Conservation (phyloP, 805 yeast genomes). For the Ogataea dorogensis region DNA sequence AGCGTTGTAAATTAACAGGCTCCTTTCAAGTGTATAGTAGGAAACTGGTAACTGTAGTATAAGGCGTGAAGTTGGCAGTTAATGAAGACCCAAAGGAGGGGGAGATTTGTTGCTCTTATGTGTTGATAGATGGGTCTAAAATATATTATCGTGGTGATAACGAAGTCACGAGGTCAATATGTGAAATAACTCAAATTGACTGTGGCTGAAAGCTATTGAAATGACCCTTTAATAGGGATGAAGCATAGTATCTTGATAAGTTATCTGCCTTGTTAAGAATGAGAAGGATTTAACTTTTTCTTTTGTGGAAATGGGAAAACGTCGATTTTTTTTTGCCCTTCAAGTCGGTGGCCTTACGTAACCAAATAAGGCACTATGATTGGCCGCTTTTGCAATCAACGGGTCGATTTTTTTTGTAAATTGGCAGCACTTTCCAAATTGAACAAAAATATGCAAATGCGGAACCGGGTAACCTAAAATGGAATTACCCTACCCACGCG, state of each 20-base stretch:
- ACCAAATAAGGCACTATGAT: slow-evolving; percentile 3
- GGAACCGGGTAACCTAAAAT: slow-evolving; percentile 5
- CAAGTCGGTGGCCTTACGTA: slow-evolving; percentile 8
- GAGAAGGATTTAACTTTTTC: slow-evolving; percentile 16
- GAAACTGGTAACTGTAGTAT: background rate
- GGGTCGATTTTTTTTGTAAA: slow-evolving; percentile 9
- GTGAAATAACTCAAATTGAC: slow-evolving; percentile 5
- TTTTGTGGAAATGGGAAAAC: slow-evolving; percentile 24
- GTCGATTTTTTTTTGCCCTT: slow-evolving; percentile 19
- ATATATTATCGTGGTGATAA: slow-evolving; percentile 3
- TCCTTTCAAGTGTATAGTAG: background rate
- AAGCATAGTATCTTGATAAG: slow-evolving; percentile 12
- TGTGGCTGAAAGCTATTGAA: slow-evolving; percentile 4
- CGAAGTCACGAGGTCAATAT: slow-evolving; percentile 4
- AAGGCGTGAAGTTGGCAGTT: background rate
- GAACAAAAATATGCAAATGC: background rate
- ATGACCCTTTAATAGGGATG: slow-evolving; percentile 8
- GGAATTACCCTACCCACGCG: slow-evolving; percentile 2
- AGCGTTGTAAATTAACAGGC: background rate
- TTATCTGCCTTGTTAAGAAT: slow-evolving; percentile 15
- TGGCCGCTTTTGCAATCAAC: slow-evolving; percentile 2
- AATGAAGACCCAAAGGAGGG: slow-evolving; percentile 6
- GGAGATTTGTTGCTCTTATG: slow-evolving; percentile 12
- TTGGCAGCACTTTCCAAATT: slow-evolving; percentile 14
- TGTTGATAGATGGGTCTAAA: slow-evolving; percentile 3